Base-by-base conservation (phyloP, 1,284 basidiomycete species). In the Microbotryum saponariae region DNA sequence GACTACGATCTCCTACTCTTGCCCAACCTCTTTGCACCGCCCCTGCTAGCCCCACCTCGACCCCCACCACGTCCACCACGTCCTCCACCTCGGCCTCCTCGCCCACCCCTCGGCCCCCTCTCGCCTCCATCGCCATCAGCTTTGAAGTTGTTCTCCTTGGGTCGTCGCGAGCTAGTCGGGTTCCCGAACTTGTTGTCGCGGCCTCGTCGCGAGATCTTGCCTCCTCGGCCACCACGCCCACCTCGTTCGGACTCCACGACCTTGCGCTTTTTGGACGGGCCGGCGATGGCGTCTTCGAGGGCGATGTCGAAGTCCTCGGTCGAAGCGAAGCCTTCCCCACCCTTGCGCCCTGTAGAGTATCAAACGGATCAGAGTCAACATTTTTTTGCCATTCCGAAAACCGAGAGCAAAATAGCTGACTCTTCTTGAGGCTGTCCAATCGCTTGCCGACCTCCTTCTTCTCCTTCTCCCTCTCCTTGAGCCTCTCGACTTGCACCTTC, bases 401-500 rank as follows among this genome's bases (percentile, higher is more conserved):
- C 33, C 8, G 27, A 47, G 20, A 54, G 20, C 7, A 37, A 33
- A 25, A 16, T 4, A 20, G 81, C 84, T 65, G 75, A 91, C 90
- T 94, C 75, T 92, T 82, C 79, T 96, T 92, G 70, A 93, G 81
- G 8, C 84, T 85, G 73, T 89, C 86, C 56, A 93, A 78, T 51
- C 85, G 79, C 68, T 93, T 89, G 63, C 88, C 86, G 81, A 91
- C 85, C 63, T 88, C 85, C 78, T 91, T 92, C 82, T 92, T 82
- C 69, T 78, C 79, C 67, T 76, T 74, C 74, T 89, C 84, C 51
- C 90, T 78, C 78, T 90, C 86, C 74, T 86, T 85, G 70, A 86
- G 78, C 77, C 89, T 89, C 77, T 91, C 88, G 58, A 86, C 78
- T 77, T 93, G 90, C 25, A 97, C 91, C 77, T 97, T 91, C 77